Conservation (phyloP, 2,329 filamentous ascomycete genomes). For the Plectosphaerella sp. region DNA sequence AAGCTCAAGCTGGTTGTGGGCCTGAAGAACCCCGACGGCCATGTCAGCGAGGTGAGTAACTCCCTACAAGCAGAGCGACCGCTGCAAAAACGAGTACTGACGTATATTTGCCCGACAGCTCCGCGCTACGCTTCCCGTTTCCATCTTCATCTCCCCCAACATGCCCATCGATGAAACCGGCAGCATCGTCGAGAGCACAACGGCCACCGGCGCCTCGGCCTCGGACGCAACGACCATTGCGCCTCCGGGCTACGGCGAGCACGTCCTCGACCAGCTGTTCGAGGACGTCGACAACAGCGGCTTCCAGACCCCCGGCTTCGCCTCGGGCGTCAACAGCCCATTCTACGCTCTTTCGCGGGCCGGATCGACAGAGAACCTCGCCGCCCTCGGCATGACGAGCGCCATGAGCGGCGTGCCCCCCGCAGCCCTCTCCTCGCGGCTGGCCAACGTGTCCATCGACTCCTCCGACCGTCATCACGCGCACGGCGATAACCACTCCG, state of each 20-base stretch:
- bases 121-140: constrained; percentile 83
- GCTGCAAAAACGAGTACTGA: constrained; percentile 81
- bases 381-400: constrained; percentile 42
- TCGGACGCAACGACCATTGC: constrained; percentile 59
- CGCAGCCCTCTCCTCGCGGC: constrained; percentile 55
- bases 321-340: constrained; percentile 76
- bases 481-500: constrained; percentile 21
- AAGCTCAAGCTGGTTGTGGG: constrained; percentile 90
- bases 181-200: constrained; percentile 55
- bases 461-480: constrained; percentile 36
- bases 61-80: constrained; percentile 58
- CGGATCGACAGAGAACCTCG: constrained; percentile 77
- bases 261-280: constrained; percentile 85
- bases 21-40: constrained; percentile 90
- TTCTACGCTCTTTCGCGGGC: constrained; percentile 67
- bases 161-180: constrained; percentile 86
- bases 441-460: constrained; percentile 65
- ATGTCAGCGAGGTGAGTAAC: constrained; percentile 73
- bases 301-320: constrained; percentile 71
- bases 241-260: constrained; percentile 89
- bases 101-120: constrained; percentile 44
- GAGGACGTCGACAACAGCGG: constrained; percentile 77
- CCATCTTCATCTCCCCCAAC: constrained; percentile 93
- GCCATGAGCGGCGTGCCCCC: constrained; percentile 35
- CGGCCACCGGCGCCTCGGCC: constrained; percentile 33